Evolutionary conservation across 306 rosid species (phyloP).

Genomic region (Fragaria iinumae): DNA sequence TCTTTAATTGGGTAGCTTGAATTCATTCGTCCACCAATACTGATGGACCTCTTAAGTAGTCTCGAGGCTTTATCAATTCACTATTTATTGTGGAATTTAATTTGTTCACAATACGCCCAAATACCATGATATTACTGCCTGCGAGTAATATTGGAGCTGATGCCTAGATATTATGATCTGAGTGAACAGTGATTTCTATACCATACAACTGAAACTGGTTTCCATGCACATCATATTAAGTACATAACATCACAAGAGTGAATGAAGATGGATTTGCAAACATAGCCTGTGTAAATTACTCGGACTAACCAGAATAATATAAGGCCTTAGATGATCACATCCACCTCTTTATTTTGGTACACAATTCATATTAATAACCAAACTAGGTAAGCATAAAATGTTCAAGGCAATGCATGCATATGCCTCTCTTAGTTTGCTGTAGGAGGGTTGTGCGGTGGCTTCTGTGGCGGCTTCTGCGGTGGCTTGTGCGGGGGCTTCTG

Average conservation of each 20-base stretch:
- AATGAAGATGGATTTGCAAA: background rate
- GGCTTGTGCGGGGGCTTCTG: too few relatives aligned
- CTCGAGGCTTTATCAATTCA: too few relatives aligned
- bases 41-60: too few relatives aligned
- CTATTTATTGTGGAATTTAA: too few relatives aligned
- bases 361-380: background rate
- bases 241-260: background rate
- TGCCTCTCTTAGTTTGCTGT: background rate
- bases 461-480: background rate
- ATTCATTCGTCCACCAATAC: too few relatives aligned
- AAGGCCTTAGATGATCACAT: background rate
- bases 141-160: too few relatives aligned
- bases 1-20: too few relatives aligned
- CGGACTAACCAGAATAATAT: background rate
- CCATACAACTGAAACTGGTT: background rate
- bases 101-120: too few relatives aligned
- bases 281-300: background rate
- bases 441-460: conserved; percentile 8
- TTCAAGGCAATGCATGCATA: background rate
- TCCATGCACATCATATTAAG: background rate
- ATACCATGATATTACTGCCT: too few relatives aligned
- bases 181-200: too few relatives aligned
- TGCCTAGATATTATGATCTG: too few relatives aligned
- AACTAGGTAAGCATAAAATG: background rate
- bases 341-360: background rate